Conservation (phyloP, 768 basidiomycete species). For the Leccinum aurantiacum region DNA sequence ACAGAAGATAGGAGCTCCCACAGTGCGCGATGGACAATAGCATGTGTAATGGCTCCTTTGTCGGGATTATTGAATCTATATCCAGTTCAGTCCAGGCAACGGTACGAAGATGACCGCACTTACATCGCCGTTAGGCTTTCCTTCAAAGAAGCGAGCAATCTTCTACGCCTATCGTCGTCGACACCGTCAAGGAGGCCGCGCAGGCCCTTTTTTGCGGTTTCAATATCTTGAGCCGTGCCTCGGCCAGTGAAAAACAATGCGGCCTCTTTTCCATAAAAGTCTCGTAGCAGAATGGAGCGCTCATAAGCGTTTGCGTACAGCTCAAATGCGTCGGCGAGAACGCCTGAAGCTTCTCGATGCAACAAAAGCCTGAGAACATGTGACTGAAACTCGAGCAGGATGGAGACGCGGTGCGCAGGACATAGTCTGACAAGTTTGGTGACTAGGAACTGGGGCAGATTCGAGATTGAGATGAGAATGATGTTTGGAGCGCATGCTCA, state of each 20-base stretch:
- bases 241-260: slow-evolving; percentile 59
- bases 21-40: slow-evolving; percentile 82
- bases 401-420: slow-evolving; percentile 69
- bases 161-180: slow-evolving; percentile 61
- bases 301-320: slow-evolving; percentile 86
- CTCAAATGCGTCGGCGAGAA: slow-evolving; percentile 87
- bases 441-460: slow-evolving; percentile 62
- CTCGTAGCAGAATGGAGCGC: slow-evolving; percentile 73
- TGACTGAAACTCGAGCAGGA: slow-evolving; percentile 77
- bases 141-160: slow-evolving; percentile 67
- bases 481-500: slow-evolving; percentile 30
- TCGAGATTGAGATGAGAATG: background rate
- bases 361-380: slow-evolving; percentile 74
- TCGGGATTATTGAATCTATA: slow-evolving; percentile 87
- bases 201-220: slow-evolving; percentile 63
- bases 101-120: slow-evolving; percentile 24
- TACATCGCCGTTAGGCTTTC: slow-evolving; percentile 77
- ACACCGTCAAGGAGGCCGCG: slow-evolving; percentile 63
- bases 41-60: slow-evolving; percentile 84
- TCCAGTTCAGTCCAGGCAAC: background rate
- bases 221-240: slow-evolving; percentile 63
- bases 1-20: slow-evolving; percentile 81
- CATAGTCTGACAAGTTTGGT: slow-evolving; percentile 77
- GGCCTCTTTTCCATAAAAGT: slow-evolving; percentile 91
- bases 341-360: slow-evolving; percentile 80